Percentiles rank a stretch among this genome's conserved stretches.
These are phyloP conservation scores for Saccharomycopsis fermentans DNA, from an alignment of 805 yeast genomes.

Conservation along the genomic window DNA sequence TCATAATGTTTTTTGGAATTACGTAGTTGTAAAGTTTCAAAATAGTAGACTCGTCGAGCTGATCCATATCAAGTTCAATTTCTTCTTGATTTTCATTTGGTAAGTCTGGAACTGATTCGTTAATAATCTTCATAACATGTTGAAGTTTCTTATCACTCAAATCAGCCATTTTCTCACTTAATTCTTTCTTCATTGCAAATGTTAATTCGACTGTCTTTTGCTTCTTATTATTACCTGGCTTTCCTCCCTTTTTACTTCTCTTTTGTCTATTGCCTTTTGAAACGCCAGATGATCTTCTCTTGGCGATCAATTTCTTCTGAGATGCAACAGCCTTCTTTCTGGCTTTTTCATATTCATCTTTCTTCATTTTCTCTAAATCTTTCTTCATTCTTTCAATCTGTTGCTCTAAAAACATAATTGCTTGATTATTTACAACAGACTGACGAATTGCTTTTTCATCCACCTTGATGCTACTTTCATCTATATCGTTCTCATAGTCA, in stretches of 20 bases:
- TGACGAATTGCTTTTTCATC: conserved; percentile 52
- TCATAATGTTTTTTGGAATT: conserved; percentile 27
- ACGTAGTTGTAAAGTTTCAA: conserved; percentile 78
- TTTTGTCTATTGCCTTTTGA: conserved; percentile 14
- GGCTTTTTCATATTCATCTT: conserved; percentile 53
- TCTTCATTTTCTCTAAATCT: conserved; percentile 75
- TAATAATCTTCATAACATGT: conserved; percentile 75
- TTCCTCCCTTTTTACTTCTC: conserved; percentile 17
- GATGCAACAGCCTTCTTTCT: conserved; percentile 30
- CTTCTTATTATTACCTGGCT: conserved; percentile 21
- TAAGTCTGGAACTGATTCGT: conserved; percentile 54
- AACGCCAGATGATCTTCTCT: conserved; percentile 22
- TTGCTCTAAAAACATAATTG: conserved; percentile 79
- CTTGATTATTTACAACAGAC: conserved; percentile 68
- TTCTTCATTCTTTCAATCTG: conserved; percentile 78
- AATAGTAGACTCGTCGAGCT: conserved; percentile 74
- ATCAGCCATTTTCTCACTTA: conserved; percentile 74
- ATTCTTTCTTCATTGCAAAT: conserved; percentile 93
- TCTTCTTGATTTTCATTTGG: conserved; percentile 64
- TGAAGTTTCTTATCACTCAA: conserved; percentile 71
- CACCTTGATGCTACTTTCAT: conserved; percentile 36
- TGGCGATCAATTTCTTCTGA: conserved; percentile 33
- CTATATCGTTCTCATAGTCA: conserved; percentile 23
- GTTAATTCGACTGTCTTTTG: conserved; percentile 34
- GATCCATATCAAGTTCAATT: conserved; percentile 93